Evolutionary conservation across 805 yeast species (phyloP).

Genomic region (Crinitomyces ghanaensis): DNA sequence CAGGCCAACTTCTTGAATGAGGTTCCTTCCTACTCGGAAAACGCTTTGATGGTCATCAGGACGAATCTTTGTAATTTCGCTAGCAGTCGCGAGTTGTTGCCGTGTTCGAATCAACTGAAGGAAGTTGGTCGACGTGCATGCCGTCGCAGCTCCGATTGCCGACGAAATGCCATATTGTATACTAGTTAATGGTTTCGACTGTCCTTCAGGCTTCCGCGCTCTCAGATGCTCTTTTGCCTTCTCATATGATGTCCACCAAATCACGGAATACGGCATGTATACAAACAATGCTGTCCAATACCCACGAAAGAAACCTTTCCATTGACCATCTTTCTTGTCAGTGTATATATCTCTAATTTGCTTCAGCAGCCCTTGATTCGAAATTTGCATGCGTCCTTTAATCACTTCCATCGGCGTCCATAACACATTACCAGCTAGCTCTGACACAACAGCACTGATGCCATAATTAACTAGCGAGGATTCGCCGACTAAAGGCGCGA

Average conservation of each 20-base stretch:
- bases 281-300: slow-evolving; percentile 16
- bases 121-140: slow-evolving; percentile 28
- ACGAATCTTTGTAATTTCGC: slow-evolving; percentile 26
- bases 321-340: slow-evolving; percentile 12
- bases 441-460: slow-evolving; percentile 29
- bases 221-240: too few species aligned
- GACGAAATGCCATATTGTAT: slow-evolving; percentile 24
- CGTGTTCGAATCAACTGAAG: slow-evolving; percentile 34
- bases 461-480: slow-evolving; percentile 27
- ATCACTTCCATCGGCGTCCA: slow-evolving; percentile 36
- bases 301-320: slow-evolving; percentile 14
- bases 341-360: slow-evolving; percentile 18
- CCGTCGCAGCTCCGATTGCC: slow-evolving; percentile 25
- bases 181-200: too few species aligned
- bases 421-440: slow-evolving; percentile 27
- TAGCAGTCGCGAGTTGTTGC: slow-evolving; percentile 31
- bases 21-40: slow-evolving; percentile 23
- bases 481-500: slow-evolving; percentile 27
- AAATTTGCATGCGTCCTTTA: slow-evolving; percentile 32
- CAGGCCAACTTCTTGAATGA: slow-evolving; percentile 28
- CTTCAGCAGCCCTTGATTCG: slow-evolving; percentile 12
- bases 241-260: slow-evolving; percentile 20
- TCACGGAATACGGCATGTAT: slow-evolving; percentile 15
- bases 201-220: too few species aligned
- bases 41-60: slow-evolving; percentile 28